These are phyloP conservation scores for Fusarium concolor DNA, from an alignment of 2,329 filamentous ascomycete genomes.

Conservation along the genomic window DNA sequence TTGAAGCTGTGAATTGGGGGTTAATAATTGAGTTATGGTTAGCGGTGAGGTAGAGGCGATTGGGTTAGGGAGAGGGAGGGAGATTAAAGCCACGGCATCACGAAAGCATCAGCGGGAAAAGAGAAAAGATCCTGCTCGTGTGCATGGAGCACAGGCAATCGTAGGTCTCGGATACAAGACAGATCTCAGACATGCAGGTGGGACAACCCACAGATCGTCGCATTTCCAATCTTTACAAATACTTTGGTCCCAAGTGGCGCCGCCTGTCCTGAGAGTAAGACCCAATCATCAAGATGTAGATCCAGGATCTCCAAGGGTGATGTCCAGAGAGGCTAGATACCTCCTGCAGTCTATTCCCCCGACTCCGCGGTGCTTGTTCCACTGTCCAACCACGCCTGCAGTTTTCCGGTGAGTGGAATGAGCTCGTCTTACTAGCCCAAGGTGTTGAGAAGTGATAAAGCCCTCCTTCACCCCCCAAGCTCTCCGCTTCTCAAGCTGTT, in stretches of 20 bases:
- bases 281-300: not conserved
- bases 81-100: not conserved
- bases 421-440: not conserved
- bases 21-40: too few species aligned
- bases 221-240: not conserved
- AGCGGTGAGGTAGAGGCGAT: too few species aligned
- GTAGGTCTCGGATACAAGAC: constrained; percentile 8
- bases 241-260: too few species aligned
- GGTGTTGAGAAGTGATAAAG: not conserved
- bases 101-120: not conserved
- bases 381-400: not conserved
- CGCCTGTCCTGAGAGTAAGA: too few species aligned
- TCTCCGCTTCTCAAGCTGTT: not conserved
- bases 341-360: too few species aligned
- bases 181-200: constrained; percentile 12
- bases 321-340: not conserved
- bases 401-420: not conserved
- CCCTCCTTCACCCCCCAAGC: not conserved
- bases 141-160: not conserved
- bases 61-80: too few species aligned
- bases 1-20: not conserved
- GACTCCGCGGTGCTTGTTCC: not conserved
- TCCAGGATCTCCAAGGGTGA: not conserved
- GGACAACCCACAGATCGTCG: too few species aligned
- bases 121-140: not conserved